Base-by-base conservation (phyloP, 108 stramenopile genomes). In the Discostella pseudostelligera region DNA sequence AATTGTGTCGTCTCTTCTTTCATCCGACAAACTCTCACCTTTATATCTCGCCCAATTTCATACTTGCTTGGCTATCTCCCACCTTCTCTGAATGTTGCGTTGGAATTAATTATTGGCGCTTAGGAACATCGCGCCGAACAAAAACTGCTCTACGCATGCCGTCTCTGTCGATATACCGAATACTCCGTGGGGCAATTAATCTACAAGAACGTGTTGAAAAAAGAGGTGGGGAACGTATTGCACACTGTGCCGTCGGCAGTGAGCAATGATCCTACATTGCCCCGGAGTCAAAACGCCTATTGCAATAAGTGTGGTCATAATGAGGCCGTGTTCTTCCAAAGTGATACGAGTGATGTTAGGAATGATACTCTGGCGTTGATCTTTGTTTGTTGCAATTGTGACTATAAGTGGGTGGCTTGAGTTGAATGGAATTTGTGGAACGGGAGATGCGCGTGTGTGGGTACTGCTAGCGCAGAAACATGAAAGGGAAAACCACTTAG, bases 331-430 rank as follows among this genome's bases (percentile, higher is more conserved):
- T 92, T 95, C 67, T 95, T 95, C 69, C 90, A 92, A 65, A 75
- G 71, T 29, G 93, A 94, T 72, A 80, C 78, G 0, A 80, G 78
- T 59, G 72, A 85, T 74, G 82, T 83, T 20, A 78, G 84, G 64
- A 81, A 80, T 44, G 93, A 90, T 72, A 85, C 88, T 4, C 62
- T 95, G 80, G 89, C 89, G 0, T 69, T 95, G 78, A 95, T 95
- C 65, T 95, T 95, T 80, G 93, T 95, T 22, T 95, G 93, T 43
- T 91, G 90, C 79, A 92, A 88, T 69, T 95, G 93, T 72, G 89
- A 84, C 63, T 74, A 92, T 69, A 95, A 91, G 72, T 90, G 90
- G 89, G 94, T 95, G 19, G 65, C 69, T 26, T 66, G 49, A 39
- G 35, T 16, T n/a, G n/a, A n/a, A n/a, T n/a, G n/a, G 25, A 16